Conservation (phyloP, 2,329 filamentous ascomycete genomes). For the Pseudogymnoascus sp. region DNA sequence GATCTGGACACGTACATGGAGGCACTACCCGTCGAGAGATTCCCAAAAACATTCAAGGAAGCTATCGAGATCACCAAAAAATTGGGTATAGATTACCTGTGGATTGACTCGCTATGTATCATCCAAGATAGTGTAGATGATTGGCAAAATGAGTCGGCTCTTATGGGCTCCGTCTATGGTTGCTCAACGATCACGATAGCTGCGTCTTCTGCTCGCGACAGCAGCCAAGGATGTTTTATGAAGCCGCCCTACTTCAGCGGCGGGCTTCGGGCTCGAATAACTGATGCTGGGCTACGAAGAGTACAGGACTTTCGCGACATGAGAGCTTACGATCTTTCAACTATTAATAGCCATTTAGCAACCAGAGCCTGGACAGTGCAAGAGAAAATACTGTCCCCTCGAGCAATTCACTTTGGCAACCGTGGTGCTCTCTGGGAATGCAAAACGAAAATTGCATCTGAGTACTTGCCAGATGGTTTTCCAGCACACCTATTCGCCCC, state of each 20-base stretch:
- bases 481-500: background rate
- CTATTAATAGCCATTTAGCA: constrained; percentile 10
- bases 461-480: constrained; percentile 12
- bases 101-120: constrained; percentile 26
- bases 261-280: constrained; percentile 13
- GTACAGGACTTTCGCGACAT: too few relatives aligned
- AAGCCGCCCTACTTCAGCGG: constrained; percentile 10
- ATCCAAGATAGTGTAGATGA: constrained; percentile 20
- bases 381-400: constrained; percentile 14
- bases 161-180: constrained; percentile 14
- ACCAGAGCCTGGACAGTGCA: constrained; percentile 13
- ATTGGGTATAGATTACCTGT: constrained; percentile 20
- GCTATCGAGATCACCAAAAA: constrained; percentile 18
- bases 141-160: constrained; percentile 17
- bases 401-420: constrained; percentile 15
- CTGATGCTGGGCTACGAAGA: constrained; percentile 4
- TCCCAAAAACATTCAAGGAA: constrained; percentile 23
- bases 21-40: constrained; percentile 10
- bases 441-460: constrained; percentile 9
- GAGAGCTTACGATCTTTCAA: too few relatives aligned
- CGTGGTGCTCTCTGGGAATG: constrained; percentile 19
- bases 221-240: constrained; percentile 12
- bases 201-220: constrained; percentile 12
- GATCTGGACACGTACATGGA: constrained; percentile 7
- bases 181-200: constrained; percentile 14